phyloP scores from a whole-genome alignment of 306 rosid genomes.

The Castanea sativa region DNA sequence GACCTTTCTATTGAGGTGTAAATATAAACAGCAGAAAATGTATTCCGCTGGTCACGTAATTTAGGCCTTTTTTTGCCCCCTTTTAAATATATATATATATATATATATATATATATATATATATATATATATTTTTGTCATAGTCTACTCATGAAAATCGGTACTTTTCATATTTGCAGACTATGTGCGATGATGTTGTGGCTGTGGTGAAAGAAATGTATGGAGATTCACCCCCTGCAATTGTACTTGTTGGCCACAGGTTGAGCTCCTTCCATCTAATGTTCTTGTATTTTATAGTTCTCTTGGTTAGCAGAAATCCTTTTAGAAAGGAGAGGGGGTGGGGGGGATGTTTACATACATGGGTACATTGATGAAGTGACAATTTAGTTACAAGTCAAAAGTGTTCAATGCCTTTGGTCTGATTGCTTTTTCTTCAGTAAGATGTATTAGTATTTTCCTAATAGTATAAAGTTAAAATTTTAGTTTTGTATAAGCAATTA shows the following conservation, averaged over 20 bases:
- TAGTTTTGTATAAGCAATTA: background rate
- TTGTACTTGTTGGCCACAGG: constrained; percentile 72
- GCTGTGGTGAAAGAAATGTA: constrained; percentile 73
- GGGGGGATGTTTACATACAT: background rate
- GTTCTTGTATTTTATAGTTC: constrained; percentile 2
- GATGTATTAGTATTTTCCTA: background rate
- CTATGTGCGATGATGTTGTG: constrained; percentile 86
- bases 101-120: background rate
- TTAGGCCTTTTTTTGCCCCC: background rate
- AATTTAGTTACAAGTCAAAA: background rate
- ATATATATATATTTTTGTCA: background rate
- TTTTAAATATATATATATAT: background rate
- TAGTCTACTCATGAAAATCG: constrained; percentile 18
- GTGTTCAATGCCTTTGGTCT: background rate
- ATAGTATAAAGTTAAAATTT: background rate
- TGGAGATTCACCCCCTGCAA: constrained; percentile 76
- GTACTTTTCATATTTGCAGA: constrained; percentile 51
- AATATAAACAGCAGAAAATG: constrained; percentile 8
- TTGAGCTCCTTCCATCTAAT: constrained; percentile 25
- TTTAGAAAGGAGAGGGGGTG: background rate
- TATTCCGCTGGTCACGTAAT: background rate
- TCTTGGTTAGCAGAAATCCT: background rate
- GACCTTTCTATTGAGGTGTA: constrained; percentile 84
- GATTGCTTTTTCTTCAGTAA: background rate
- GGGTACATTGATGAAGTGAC: background rate